Evolutionary conservation across 2,329 filamentous ascomycete genomes (phyloP).

Genomic region (Tricladium varicosporioides): DNA sequence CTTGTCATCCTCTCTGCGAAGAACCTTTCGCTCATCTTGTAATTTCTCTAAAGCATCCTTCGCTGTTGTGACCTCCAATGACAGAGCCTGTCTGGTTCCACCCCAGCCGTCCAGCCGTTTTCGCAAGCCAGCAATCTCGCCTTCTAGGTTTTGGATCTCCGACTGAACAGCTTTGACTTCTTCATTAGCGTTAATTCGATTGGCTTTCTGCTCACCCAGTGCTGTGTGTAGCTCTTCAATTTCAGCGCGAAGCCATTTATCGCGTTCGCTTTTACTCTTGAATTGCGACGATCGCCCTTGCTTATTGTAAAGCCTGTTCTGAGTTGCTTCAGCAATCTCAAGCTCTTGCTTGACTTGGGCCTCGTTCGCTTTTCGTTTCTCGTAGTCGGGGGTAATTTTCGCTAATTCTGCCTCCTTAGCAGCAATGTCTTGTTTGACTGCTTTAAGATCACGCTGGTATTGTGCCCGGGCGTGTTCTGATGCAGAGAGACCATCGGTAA

Average conservation of each 20-base stretch:
- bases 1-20: conserved; percentile 87
- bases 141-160: conserved; percentile 70
- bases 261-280: conserved; percentile 82
- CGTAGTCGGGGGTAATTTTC: conserved; percentile 74
- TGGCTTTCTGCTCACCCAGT: conserved; percentile 77
- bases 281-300: conserved; percentile 88
- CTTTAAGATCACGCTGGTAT: conserved; percentile 69
- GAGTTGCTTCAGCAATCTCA: conserved; percentile 70
- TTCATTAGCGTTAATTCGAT: conserved; percentile 79
- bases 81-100: conserved; percentile 68
- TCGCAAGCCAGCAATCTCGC: conserved; percentile 68
- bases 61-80: conserved; percentile 71
- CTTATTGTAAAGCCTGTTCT: conserved; percentile 83
- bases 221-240: conserved; percentile 77
- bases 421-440: conserved; percentile 71
- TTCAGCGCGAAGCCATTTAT: conserved; percentile 76
- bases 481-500: conserved; percentile 78
- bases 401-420: conserved; percentile 74
- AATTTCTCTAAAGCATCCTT: conserved; percentile 77
- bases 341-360: conserved; percentile 67
- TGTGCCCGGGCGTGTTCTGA: conserved; percentile 70
- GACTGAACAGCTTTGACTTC: conserved; percentile 71
- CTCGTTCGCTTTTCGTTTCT: conserved; percentile 71
- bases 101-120: conserved; percentile 76
- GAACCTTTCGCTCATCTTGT: conserved; percentile 80